Base-by-base conservation (phyloP, 2,329 filamentous ascomycete genomes). In the Fusarium buharicum region DNA sequence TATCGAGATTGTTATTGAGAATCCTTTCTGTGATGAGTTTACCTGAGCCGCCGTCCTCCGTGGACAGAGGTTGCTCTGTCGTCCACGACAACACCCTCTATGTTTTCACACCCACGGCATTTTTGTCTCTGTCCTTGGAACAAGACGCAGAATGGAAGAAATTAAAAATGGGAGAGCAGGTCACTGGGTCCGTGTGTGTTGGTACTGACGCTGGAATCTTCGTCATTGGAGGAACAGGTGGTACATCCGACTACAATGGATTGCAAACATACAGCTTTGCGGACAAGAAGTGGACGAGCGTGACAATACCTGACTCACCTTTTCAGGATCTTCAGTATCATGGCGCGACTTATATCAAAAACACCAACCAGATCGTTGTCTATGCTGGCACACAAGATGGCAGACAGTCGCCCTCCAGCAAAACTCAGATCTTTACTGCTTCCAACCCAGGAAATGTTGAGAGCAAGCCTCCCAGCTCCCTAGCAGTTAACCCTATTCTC, bases 11-110 rank as follows among this genome's bases (percentile, higher is more conserved):
- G 47, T 57, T 20, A 37, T 47, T 44, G 36, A 62, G 59, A 50
- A 53, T 41, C 43, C 38, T 45, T 27, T 58, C 53, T 70, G 76
- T 64, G 48, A 96, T 96, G 92, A 80, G 87, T 72, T 81, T 89
- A 53, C 92, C 92, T 44, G 78, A 86, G 71, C 92, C 93, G 48
- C 79, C 84, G 49, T 83, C 87, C 72, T 81, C 88, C 62, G 79
- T 97, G 74, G 85, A 87, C 75, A 87, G 89, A 76, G 88, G 91
- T 71, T 98, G 94, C 78, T 92, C 93, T 55, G 86, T 90, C 71
- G 84, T 97, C 60, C 82, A 91, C 79, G 82, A 93, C 73, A 88
- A 93, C 75, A 92, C 88, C 12, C 86, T 98, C 49, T 98, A 96
- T 79, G 88, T 90, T 40, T 96, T 92, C 75, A 91, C 92, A 6